A percentile compares a stretch with the other conserved stretches of the same genome.
These are phyloP conservation scores for Metarhizium album DNA, from an alignment of 2,329 filamentous ascomycete genomes.

Conservation along the genomic window DNA sequence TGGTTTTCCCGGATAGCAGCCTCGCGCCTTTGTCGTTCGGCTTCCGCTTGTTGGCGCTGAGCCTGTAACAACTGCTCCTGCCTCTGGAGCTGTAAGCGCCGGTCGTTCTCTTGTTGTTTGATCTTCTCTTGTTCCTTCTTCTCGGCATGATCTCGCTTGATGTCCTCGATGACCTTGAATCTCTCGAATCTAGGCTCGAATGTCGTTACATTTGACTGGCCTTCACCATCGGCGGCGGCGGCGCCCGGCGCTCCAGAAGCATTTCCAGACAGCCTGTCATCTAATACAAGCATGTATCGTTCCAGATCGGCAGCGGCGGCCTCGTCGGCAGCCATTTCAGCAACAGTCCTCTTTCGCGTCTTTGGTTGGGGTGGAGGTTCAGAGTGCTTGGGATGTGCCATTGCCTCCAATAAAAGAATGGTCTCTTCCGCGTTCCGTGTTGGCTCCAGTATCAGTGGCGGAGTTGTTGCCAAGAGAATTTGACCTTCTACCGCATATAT, in stretches of 20 bases:
- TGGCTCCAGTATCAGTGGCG: slow-evolving; percentile 68
- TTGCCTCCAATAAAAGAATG: slow-evolving; percentile 57
- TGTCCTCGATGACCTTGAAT: slow-evolving; percentile 84
- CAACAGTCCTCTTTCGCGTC: slow-evolving; percentile 82
- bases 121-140: slow-evolving; percentile 67
- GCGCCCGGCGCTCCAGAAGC: slow-evolving; percentile 46
- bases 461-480: slow-evolving; percentile 61
- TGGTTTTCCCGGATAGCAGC: slow-evolving; percentile 26
- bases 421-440: slow-evolving; percentile 58
- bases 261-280: slow-evolving; percentile 64
- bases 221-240: slow-evolving; percentile 57
- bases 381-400: slow-evolving; percentile 68
- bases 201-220: slow-evolving; percentile 56
- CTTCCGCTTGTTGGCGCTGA: slow-evolving; percentile 34
- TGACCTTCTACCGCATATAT: slow-evolving; percentile 66
- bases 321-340: slow-evolving; percentile 91
- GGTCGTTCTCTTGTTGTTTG: slow-evolving; percentile 50
- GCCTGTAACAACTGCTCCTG: slow-evolving; percentile 32
- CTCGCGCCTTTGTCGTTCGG: slow-evolving; percentile 30
- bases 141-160: slow-evolving; percentile 67
- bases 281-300: slow-evolving; percentile 83
- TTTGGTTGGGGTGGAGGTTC: slow-evolving; percentile 73
- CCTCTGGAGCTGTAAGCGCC: slow-evolving; percentile 36
- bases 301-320: slow-evolving; percentile 82
- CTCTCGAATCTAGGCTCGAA: slow-evolving; percentile 83